A percentile compares a stretch with the other conserved stretches of the same genome.
Conservation (phyloP, 345 rosid species). For the Gossypium anomalum region DNA sequence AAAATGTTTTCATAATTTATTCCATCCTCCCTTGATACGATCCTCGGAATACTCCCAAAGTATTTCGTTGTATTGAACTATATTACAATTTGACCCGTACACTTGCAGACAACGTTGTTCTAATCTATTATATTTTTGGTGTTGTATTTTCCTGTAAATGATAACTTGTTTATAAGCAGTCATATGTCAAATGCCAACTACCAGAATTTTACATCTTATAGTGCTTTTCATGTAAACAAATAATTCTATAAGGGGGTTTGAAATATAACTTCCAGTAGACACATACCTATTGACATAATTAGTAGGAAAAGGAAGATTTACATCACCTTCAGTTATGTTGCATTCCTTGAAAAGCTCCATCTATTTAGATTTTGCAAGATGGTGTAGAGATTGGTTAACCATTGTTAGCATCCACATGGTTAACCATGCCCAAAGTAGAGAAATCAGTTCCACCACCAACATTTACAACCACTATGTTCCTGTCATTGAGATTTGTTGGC, state of each 20-base stretch:
- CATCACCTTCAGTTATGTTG: slow-evolving; percentile 18
- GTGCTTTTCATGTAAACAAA: background rate
- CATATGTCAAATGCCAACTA: background rate
- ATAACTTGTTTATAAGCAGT: too few relatives aligned
- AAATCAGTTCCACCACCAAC: slow-evolving; percentile 98
- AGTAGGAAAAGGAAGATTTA: slow-evolving; percentile 79
- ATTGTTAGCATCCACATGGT: slow-evolving; percentile 89
- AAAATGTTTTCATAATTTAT: too few relatives aligned
- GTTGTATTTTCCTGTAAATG: too few relatives aligned
- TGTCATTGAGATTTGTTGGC: slow-evolving; percentile 76
- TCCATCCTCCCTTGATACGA: too few relatives aligned
- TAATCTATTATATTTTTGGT: too few relatives aligned
- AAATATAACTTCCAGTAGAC: slow-evolving; percentile 80
- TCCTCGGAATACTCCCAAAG: too few relatives aligned
- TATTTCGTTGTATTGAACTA: too few relatives aligned
- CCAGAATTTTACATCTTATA: background rate
- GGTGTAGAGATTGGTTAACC: slow-evolving; percentile 20
- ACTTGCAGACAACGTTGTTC: too few relatives aligned
- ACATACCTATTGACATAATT: slow-evolving; percentile 93
- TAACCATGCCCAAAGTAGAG: slow-evolving; percentile 88
- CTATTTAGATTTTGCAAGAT: background rate
- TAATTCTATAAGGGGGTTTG: background rate
- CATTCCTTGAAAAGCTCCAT: background rate
- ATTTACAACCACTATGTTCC: slow-evolving; percentile 77
- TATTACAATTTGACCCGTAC: too few relatives aligned